Evolutionary conservation across 768 basidiomycete genomes (phyloP).

Genomic region (Amanita subjunquillea): DNA sequence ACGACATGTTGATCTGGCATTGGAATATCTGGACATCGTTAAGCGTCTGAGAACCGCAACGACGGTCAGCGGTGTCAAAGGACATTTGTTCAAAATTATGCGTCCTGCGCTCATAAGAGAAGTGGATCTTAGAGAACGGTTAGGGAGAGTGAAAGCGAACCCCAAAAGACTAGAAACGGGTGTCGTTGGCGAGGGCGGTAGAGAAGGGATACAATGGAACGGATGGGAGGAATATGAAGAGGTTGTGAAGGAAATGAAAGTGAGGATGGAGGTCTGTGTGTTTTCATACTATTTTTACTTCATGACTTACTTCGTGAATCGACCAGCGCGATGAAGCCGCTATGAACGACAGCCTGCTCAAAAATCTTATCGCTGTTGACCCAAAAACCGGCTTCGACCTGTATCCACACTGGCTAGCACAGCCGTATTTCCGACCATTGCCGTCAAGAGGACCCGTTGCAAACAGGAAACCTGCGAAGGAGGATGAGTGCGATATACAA

Average conservation of each 20-base stretch:
- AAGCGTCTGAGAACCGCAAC: slow-evolving; percentile 60
- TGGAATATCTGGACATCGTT: slow-evolving; percentile 84
- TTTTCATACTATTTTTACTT: slow-evolving; percentile 6
- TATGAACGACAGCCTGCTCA: slow-evolving; percentile 15
- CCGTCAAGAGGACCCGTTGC: slow-evolving; percentile 2
- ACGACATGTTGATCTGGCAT: slow-evolving; percentile 55
- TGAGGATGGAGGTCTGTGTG: slow-evolving; percentile 33
- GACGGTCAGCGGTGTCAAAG: slow-evolving; percentile 67
- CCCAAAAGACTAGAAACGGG: slow-evolving; percentile 9
- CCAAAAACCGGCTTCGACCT: slow-evolving; percentile 24
- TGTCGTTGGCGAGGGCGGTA: not conserved
- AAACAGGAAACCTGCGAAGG: not conserved
- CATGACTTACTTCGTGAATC: not conserved
- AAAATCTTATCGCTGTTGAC: slow-evolving; percentile 21
- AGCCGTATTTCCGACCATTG: slow-evolving; percentile 53
- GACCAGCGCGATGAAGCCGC: slow-evolving; percentile 39
- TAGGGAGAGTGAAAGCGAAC: slow-evolving; percentile 41
- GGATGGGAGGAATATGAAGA: slow-evolving; percentile 37
- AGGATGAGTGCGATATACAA: not conserved
- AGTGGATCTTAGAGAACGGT: slow-evolving; percentile 59
- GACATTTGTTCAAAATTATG: slow-evolving; percentile 90
- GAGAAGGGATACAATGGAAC: slow-evolving; percentile 10
- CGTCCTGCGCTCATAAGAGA: slow-evolving; percentile 62
- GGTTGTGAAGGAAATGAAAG: slow-evolving; percentile 50
- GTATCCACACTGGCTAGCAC: slow-evolving; percentile 40